Evolutionary conservation across 2,329 filamentous ascomycete genomes (phyloP).

Genomic region (Stagonosporopsis tanaceti): DNA sequence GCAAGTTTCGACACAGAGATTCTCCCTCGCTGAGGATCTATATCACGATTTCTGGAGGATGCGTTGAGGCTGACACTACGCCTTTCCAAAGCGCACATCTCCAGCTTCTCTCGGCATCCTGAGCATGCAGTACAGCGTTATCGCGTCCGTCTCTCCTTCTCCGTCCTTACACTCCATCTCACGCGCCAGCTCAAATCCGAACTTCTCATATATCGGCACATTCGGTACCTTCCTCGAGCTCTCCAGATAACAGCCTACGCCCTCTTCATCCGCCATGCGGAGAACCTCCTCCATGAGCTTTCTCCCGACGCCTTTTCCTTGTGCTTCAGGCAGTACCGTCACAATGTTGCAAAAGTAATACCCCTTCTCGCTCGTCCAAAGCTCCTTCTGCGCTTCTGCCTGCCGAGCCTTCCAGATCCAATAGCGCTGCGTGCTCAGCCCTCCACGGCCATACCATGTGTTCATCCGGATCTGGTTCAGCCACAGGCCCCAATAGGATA

Average conservation of each 20-base stretch:
- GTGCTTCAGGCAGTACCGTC: conserved; percentile 69
- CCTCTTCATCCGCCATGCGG: conserved; percentile 68
- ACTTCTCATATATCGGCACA: conserved; percentile 71
- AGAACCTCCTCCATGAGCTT: conserved; percentile 71
- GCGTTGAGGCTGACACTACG: neutral
- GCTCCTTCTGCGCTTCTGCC: conserved; percentile 64
- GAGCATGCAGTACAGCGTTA: conserved; percentile 58
- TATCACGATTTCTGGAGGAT: neutral
- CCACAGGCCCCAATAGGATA: conserved; percentile 72
- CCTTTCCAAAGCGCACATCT: conserved; percentile 10
- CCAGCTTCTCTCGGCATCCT: conserved; percentile 36
- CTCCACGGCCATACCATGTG: conserved; percentile 72
- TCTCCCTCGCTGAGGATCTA: neutral
- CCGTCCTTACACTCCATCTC: conserved; percentile 73
- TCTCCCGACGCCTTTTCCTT: conserved; percentile 72
- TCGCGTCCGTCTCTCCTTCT: conserved; percentile 56
- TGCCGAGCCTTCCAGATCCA: conserved; percentile 77
- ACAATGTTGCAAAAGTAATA: conserved; percentile 83
- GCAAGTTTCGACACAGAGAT: neutral
- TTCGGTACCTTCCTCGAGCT: conserved; percentile 74
- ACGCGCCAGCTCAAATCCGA: conserved; percentile 71
- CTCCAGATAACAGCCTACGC: conserved; percentile 73
- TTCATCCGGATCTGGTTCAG: conserved; percentile 72
- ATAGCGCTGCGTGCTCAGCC: conserved; percentile 72
- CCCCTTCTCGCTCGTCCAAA: conserved; percentile 72